Conservation (phyloP, 2,329 filamentous ascomycete species). For the Pseudocercospora crystallina region DNA sequence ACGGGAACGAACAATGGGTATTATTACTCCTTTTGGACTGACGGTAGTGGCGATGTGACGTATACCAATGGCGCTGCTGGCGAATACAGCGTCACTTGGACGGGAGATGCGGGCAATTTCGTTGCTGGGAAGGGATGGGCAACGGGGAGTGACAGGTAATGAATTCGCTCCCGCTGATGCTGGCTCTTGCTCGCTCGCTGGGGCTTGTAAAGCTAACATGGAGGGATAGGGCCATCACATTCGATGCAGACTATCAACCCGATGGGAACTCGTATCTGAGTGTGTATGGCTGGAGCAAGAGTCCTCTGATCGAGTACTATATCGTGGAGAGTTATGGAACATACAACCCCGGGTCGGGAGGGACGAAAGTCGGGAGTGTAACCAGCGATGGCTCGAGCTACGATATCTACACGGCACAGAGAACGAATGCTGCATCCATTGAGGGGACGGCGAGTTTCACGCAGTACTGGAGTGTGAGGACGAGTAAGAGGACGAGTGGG, state of each 20-base stretch:
- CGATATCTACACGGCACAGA: conserved; percentile 51
- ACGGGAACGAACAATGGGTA: conserved; percentile 56
- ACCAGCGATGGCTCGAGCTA: conserved; percentile 54
- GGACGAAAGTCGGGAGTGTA: conserved; percentile 52
- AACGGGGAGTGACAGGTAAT: conserved; percentile 13
- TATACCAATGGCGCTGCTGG: conserved; percentile 57
- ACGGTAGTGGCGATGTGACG: conserved; percentile 49
- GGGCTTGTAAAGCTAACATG: background rate
- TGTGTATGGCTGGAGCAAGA: conserved; percentile 58
- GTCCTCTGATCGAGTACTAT: conserved; percentile 54
- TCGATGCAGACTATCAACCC: conserved; percentile 18
- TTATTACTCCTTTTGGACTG: conserved; percentile 63
- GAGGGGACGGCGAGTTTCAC: conserved; percentile 54
- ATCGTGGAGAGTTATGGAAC: conserved; percentile 56
- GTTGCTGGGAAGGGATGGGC: conserved; percentile 60
- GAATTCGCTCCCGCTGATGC: no score
- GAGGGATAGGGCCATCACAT: conserved; percentile 23
- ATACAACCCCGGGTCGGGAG: conserved; percentile 46
- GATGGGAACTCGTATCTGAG: conserved; percentile 52
- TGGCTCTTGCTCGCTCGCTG: no score
- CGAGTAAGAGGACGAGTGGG: conserved; percentile 51
- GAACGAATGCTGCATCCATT: conserved; percentile 50
- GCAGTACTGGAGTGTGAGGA: conserved; percentile 54
- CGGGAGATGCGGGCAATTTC: conserved; percentile 50
- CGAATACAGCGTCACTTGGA: conserved; percentile 48